Conservation (phyloP, 139 green algal species). For the Pseudopediastrum boryanum region DNA sequence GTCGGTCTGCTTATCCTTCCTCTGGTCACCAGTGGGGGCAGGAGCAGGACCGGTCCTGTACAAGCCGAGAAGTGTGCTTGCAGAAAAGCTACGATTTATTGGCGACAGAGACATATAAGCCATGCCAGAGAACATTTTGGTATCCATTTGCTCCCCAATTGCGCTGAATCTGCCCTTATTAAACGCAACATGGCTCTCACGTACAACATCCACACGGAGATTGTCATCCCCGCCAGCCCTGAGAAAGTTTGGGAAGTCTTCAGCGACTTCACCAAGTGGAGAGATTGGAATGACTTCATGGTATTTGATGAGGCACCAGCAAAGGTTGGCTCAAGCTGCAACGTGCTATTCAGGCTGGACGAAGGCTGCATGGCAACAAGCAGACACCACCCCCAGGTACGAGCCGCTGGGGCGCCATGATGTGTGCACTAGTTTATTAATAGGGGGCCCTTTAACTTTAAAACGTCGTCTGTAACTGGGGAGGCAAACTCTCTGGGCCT, state of each 20-base stretch:
- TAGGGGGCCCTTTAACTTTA: background rate
- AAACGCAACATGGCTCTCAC: no score
- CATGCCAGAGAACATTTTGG: no score
- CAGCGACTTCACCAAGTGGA: conserved; percentile 27
- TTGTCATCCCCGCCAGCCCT: conserved; percentile 16
- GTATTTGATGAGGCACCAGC: background rate
- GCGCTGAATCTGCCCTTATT: no score
- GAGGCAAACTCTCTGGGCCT: background rate
- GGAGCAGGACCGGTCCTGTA: no score
- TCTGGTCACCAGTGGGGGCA: no score
- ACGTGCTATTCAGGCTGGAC: conserved; percentile 26
- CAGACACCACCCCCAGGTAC: conserved; percentile 21
- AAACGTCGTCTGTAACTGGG: background rate
- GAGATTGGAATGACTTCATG: conserved; percentile 36
- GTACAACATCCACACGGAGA: conserved; percentile 22
- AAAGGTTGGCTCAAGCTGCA: conserved; percentile 11
- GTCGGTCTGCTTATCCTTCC: no score
- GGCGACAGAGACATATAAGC: no score
- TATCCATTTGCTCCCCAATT: no score
- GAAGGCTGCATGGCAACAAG: conserved; percentile 14
- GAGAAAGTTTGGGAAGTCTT: conserved; percentile 27
- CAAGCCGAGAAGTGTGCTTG: no score
- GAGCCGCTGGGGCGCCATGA: no score
- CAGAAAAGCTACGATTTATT: no score
- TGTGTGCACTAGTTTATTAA: background rate